Conservation (phyloP, 805 yeast species). For the Tetrapisispora arboricola region DNA sequence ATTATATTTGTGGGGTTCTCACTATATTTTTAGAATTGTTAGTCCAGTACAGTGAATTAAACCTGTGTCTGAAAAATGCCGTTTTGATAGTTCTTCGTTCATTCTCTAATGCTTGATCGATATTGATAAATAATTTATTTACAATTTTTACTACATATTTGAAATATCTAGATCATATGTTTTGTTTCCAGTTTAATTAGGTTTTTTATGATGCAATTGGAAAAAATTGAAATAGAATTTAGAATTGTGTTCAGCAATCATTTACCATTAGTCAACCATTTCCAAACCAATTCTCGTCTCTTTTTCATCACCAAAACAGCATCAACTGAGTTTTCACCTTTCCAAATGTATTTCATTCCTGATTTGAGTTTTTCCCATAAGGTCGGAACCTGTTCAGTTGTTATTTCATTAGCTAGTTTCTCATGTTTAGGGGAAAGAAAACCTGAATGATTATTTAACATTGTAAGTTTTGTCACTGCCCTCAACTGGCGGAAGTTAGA, state of each 20-base stretch:
- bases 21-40: no score
- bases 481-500: conserved; percentile 47
- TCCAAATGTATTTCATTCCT: conserved; percentile 12
- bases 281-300: conserved; percentile 43
- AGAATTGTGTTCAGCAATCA: conserved; percentile 10
- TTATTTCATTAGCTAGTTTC: conserved; percentile 10
- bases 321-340: conserved; percentile 9
- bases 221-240: no score
- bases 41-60: no score
- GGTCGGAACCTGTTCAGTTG: conserved; percentile 16
- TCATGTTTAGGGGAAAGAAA: conserved; percentile 16
- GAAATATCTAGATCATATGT: no score
- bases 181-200: no score
- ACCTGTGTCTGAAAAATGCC: no score
- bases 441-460: conserved; percentile 35
- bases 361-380: conserved; percentile 15
- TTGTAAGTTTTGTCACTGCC: conserved; percentile 56
- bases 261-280: conserved; percentile 42
- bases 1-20: no score
- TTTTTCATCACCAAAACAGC: conserved; percentile 15
- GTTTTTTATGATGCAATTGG: no score
- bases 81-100: no score
- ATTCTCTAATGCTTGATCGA: no score
- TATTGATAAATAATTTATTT: no score
- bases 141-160: no score